These are phyloP conservation scores for Fusarium tupiense DNA, from an alignment of 2,329 filamentous ascomycete genomes.

Conservation along the genomic window DNA sequence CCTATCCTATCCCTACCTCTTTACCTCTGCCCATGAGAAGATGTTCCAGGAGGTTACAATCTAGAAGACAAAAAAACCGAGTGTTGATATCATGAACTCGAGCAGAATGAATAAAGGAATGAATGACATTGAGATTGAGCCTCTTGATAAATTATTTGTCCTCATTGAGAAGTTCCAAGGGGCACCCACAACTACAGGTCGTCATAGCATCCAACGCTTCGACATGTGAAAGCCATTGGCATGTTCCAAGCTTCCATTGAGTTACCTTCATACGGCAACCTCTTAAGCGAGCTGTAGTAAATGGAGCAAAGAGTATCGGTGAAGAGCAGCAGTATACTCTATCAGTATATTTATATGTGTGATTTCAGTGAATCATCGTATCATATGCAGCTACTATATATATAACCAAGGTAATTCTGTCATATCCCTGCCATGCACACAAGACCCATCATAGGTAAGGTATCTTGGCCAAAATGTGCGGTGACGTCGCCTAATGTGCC, in stretches of 20 bases:
- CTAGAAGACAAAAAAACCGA: neutral
- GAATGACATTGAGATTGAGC: too few relatives aligned
- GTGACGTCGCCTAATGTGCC: slow-evolving; percentile 36
- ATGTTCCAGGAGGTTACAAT: neutral
- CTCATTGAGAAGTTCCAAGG: neutral
- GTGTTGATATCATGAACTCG: neutral
- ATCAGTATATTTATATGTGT: neutral
- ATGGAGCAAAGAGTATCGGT: neutral
- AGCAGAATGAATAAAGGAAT: neutral
- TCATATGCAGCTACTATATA: neutral
- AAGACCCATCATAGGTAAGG: neutral
- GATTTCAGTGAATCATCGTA: neutral
- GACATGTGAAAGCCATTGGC: slow-evolving; percentile 13
- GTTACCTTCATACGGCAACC: neutral
- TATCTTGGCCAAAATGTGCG: neutral
- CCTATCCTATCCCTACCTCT: neutral
- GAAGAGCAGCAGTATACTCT: neutral
- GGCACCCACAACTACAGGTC: neutral
- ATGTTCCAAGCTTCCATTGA: neutral
- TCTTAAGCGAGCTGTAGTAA: neutral
- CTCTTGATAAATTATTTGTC: neutral
- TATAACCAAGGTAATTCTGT: neutral
- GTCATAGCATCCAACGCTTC: neutral
- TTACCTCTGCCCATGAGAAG: neutral
- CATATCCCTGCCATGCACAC: neutral